A percentile compares a stretch with the other conserved stretches of the same genome.
phyloP scores from a whole-genome alignment of 768 basidiomycete species.

The Clavulina sp. region DNA sequence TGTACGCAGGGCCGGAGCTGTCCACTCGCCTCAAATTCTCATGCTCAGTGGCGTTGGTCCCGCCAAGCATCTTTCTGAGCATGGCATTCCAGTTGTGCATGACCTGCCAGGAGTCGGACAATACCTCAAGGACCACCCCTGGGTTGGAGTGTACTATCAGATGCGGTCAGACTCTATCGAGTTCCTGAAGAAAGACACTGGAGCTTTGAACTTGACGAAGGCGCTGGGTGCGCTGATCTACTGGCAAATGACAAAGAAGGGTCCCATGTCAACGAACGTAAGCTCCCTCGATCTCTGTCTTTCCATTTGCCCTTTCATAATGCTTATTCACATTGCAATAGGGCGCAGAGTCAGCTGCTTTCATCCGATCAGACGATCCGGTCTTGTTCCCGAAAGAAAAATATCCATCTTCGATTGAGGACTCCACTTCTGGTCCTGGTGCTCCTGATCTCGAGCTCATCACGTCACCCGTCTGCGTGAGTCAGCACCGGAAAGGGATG shows the following conservation, averaged over 20 bases:
- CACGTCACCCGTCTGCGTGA: not conserved
- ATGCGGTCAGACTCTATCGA: not conserved
- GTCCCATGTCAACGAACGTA: not conserved
- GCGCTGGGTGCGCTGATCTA: not conserved
- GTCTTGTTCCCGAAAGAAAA: not conserved
- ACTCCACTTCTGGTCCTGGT: not conserved
- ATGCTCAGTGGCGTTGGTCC: constrained; percentile 51
- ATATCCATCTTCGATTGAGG: not conserved
- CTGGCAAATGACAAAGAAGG: not conserved
- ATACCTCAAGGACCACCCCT: constrained; percentile 51
- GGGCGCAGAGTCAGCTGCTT: not conserved
- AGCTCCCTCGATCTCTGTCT: too few relatives aligned
- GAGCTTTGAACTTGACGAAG: not conserved
- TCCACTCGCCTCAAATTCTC: constrained; percentile 23
- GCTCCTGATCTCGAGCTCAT: constrained; percentile 9
- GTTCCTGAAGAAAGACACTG: not conserved
- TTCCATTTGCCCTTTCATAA: too few relatives aligned
- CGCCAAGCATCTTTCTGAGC: constrained; percentile 31
- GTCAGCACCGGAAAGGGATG: not conserved
- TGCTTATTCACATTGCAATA: not conserved
- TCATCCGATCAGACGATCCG: not conserved
- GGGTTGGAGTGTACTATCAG: not conserved
- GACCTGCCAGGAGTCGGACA: constrained; percentile 62
- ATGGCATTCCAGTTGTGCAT: constrained; percentile 36
- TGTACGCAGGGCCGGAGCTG: constrained; percentile 19